Evolutionary conservation across 176 grass and related monocot genomes (phyloP), one percentile per base, ranked within the genome.

Genomic region (Triticum turgidum): DNA sequence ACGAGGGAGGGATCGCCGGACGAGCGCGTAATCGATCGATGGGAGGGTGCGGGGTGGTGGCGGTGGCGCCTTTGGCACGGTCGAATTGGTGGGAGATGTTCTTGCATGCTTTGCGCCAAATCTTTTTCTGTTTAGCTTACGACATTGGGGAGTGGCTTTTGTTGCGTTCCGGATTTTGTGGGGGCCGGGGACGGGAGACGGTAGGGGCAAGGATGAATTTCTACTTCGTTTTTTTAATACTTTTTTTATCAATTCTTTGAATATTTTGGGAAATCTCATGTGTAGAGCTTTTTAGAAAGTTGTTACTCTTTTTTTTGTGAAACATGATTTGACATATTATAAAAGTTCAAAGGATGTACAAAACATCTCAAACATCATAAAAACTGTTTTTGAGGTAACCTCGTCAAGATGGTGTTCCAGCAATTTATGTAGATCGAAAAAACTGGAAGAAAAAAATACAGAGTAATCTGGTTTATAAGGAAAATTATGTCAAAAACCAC

Each of bases 111-210:
- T 29, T 29, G 71, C 41, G 71, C 41, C 41, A 74, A 74, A 65
- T 65, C 56, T 65, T 86, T 47, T 27, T 49, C 22, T 45, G 9
- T 14, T 24, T 11, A 70, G 17, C 20, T 41, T 71, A 37, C 35
- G 21, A 71, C 9, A 8, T 21, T 17, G 34, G 68, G 34, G 37
- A 71, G 34, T n/a, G 34, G 68, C 18, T 9, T 70, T 5, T 3
- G 9, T 39, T 41, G 69, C 21, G 71, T 15, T 29, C 84, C 88
- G 85, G 85, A 65, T 69, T 90, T 93, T 65, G 91, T 90, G 91
- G 88, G 84, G 88, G 52, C 41, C 79, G 62, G 69, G 64, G 73
- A 84, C 61, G 27, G 52, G 45, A 84, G 52, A 76, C 33, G 81
- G 83, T 52, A 29, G 78, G 76, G 84, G 63, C 78, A 78, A 66